A percentile compares a stretch with the other conserved stretches of the same genome.
Evolutionary conservation across 1,284 basidiomycete species (phyloP).

Genomic region (Macrocystidia cucumis): DNA sequence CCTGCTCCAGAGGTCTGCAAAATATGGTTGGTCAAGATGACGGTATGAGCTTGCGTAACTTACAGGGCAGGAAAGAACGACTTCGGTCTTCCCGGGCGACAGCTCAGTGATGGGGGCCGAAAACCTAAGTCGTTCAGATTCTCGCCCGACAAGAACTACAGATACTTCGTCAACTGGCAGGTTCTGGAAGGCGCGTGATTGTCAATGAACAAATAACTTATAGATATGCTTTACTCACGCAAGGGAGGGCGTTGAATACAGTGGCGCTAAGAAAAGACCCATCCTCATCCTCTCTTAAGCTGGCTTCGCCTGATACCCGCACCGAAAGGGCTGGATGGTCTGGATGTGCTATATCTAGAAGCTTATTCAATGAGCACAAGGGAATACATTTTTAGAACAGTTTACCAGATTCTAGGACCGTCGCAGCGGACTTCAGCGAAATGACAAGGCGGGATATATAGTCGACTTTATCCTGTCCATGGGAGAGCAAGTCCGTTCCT

Average conservation of each 20-base stretch:
- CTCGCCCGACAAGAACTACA: conserved; percentile 46
- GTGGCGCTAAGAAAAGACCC: conserved; percentile 52
- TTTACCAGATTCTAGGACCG: conserved; percentile 50
- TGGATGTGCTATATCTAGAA: conserved; percentile 52
- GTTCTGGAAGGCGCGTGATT: conserved; percentile 23
- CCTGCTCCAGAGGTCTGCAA: conserved; percentile 58
- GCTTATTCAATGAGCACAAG: conserved; percentile 1
- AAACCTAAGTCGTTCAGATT: conserved; percentile 49
- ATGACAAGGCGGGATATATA: conserved; percentile 50
- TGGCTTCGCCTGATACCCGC: conserved; percentile 34
- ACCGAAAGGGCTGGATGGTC: conserved; percentile 64
- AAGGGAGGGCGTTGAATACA: conserved; percentile 62
- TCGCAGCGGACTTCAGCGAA: conserved; percentile 39
- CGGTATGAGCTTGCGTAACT: not conserved
- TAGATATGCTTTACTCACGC: conserved; percentile 38
- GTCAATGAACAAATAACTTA: conserved; percentile 3
- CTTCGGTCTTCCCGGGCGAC: conserved; percentile 42
- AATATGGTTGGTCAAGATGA: conserved; percentile 6
- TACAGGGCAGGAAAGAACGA: conserved; percentile 65
- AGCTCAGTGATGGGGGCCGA: conserved; percentile 27
- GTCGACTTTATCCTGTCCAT: conserved; percentile 37
- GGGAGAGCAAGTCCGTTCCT: conserved; percentile 43
- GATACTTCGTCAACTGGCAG: conserved; percentile 43
- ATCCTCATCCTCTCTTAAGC: conserved; percentile 49
- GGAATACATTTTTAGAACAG: conserved; percentile 2